Conservation (phyloP, 768 basidiomycete genomes). For the Termitomyces sp. region DNA sequence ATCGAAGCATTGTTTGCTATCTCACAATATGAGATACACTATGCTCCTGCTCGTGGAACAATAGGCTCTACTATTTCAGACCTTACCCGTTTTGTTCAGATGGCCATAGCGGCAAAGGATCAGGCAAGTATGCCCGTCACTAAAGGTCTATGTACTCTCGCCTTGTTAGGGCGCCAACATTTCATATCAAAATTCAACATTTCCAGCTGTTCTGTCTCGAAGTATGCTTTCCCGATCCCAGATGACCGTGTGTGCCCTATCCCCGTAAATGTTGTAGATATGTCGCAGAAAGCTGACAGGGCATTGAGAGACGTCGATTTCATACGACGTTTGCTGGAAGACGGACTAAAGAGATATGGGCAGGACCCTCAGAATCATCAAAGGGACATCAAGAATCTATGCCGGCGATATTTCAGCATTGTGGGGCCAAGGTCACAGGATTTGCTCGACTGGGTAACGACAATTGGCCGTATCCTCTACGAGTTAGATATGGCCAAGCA, state of each 20-base stretch:
- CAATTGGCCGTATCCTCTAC: not conserved
- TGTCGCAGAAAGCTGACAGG: not conserved
- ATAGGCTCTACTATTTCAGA: not conserved
- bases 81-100: not conserved
- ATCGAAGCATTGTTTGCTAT: slow-evolving; percentile 3
- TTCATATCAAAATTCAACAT: not conserved
- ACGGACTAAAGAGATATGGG: not conserved
- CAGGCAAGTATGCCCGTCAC: not conserved
- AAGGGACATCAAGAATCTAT: not conserved
- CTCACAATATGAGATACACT: not conserved
- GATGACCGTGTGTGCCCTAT: not conserved
- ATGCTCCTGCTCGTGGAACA: not conserved
- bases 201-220: not conserved
- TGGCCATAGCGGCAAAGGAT: not conserved
- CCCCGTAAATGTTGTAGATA: not conserved
- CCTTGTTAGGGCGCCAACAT: not conserved
- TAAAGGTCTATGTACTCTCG: not conserved
- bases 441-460: not conserved
- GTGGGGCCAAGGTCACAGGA: not conserved
- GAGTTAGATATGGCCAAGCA: not conserved
- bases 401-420: not conserved
- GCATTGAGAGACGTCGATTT: not conserved
- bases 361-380: not conserved
- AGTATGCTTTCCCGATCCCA: not conserved
- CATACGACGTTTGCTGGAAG: not conserved